phyloP scores from a whole-genome alignment of 2,329 filamentous ascomycete genomes.

The Volutella citrinella region DNA sequence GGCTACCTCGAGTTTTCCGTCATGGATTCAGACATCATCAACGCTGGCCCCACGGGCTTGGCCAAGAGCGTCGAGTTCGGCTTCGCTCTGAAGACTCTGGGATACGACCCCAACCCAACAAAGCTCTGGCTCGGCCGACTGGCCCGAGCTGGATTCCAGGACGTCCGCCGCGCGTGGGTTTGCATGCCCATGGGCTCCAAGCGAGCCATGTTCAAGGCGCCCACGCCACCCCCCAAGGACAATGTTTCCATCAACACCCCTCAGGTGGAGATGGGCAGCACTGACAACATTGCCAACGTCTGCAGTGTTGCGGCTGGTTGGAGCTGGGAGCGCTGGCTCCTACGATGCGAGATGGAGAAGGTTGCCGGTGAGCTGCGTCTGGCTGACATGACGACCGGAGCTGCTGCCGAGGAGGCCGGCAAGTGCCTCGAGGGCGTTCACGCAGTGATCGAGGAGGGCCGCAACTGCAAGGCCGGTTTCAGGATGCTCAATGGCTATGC shows the following conservation, averaged over 20 bases:
- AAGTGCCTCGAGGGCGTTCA: conserved; percentile 60
- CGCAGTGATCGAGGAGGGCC: conserved; percentile 61
- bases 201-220: conserved; percentile 28
- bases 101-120: conserved; percentile 83
- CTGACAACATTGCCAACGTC: conserved; percentile 68
- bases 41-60: conserved; percentile 73
- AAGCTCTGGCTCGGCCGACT: conserved; percentile 77
- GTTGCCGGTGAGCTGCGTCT: conserved; percentile 63
- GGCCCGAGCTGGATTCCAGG: conserved; percentile 70
- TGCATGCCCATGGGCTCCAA: conserved; percentile 75
- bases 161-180: conserved; percentile 82
- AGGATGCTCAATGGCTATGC: conserved; percentile 62
- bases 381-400: conserved; percentile 48
- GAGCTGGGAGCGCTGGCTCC: conserved; percentile 95
- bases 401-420: conserved; percentile 53
- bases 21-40: conserved; percentile 86
- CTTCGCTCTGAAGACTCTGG: conserved; percentile 82
- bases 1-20: conserved; percentile 90
- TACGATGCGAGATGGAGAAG: conserved; percentile 83
- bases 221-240: conserved; percentile 31
- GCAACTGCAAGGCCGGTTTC: conserved; percentile 56
- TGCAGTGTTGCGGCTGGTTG: conserved; percentile 82
- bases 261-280: conserved; percentile 56
- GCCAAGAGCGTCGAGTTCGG: conserved; percentile 89
- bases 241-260: conserved; percentile 37